These are phyloP conservation scores for Pueraria montana DNA, from an alignment of 306 rosid genomes.

Conservation along the genomic window DNA sequence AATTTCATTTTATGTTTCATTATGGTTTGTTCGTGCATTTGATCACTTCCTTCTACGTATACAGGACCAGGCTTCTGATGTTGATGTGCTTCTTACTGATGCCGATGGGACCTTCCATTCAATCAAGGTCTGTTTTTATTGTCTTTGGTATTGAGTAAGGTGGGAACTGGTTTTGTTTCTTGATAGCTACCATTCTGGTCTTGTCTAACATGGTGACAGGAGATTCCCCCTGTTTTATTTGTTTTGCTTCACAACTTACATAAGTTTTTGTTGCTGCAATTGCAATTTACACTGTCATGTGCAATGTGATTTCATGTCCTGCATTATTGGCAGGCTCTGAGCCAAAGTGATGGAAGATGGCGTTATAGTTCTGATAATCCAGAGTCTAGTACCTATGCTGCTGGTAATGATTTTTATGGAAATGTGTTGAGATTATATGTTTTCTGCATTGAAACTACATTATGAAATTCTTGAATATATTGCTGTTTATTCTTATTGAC, in stretches of 20 bases:
- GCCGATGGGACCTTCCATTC: conserved; percentile 80
- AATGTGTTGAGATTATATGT: conserved; percentile 30
- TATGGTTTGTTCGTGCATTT: conserved; percentile 44
- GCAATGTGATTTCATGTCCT: conserved; percentile 44
- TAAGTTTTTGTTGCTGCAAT: conserved; percentile 2
- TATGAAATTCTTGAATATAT: conserved; percentile 5
- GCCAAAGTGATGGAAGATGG: conserved; percentile 99
- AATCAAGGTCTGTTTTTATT: conserved; percentile 71
- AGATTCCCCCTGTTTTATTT: conserved; percentile 13
- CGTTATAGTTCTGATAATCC: conserved; percentile 90
- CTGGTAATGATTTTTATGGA: conserved; percentile 69
- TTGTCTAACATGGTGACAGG: conserved; percentile 24
- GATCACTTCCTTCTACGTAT: conserved; percentile 13
- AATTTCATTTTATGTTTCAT: conserved; percentile 25
- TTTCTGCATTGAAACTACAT: conserved; percentile 21
- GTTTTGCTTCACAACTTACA: neutral
- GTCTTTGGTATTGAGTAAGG: conserved; percentile 18
- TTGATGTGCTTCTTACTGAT: conserved; percentile 74
- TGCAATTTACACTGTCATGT: conserved; percentile 1
- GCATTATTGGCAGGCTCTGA: conserved; percentile 76
- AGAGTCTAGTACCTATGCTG: conserved; percentile 96
- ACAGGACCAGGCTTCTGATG: conserved; percentile 80
- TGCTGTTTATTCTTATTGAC: conserved; percentile 40
- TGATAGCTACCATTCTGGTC: conserved; percentile 36
- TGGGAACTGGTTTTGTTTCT: conserved; percentile 42